A percentile compares a stretch with the other conserved stretches of the same genome.
Evolutionary conservation across 2,329 filamentous ascomycete species (phyloP).

Genomic region (Fusarium tupiense): DNA sequence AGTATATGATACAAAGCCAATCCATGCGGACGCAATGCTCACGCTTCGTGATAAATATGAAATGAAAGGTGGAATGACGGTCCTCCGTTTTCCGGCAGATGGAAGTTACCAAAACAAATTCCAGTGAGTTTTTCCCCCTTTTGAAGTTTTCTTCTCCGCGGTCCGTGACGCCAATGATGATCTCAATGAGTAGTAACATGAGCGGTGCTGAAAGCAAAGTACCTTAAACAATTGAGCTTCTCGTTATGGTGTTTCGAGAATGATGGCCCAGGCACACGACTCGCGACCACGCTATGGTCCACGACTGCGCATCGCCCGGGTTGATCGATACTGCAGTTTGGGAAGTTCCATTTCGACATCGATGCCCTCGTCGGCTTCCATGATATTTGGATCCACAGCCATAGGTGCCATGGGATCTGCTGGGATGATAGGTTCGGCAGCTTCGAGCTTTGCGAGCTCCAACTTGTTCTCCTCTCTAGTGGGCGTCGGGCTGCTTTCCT

Average conservation of each 20-base stretch:
- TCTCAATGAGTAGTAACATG: slow-evolving; percentile 22
- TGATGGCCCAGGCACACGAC: slow-evolving; percentile 32
- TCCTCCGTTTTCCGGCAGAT: background rate
- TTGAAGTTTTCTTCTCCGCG: slow-evolving; percentile 8
- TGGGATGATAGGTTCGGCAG: slow-evolving; percentile 25
- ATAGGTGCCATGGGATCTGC: slow-evolving; percentile 39
- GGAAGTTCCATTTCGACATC: slow-evolving; percentile 52
- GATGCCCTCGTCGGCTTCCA: slow-evolving; percentile 56
- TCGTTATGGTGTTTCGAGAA: slow-evolving; percentile 22
- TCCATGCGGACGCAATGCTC: slow-evolving; percentile 25
- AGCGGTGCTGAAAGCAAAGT: slow-evolving; percentile 10
- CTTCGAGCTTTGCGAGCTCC: slow-evolving; percentile 40
- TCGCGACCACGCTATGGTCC: slow-evolving; percentile 41
- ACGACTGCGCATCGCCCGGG: slow-evolving; percentile 51
- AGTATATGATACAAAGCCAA: slow-evolving; percentile 24
- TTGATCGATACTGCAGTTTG: slow-evolving; percentile 55
- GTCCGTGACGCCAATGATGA: slow-evolving; percentile 36
- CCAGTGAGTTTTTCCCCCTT: background rate
- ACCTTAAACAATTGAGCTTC: background rate
- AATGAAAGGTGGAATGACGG: slow-evolving; percentile 17
- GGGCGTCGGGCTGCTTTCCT: slow-evolving; percentile 38
- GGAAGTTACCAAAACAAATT: background rate
- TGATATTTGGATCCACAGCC: slow-evolving; percentile 47
- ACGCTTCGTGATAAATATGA: slow-evolving; percentile 32
- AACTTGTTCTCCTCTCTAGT: slow-evolving; percentile 41